A percentile compares a stretch with the other conserved stretches of the same genome.
Evolutionary conservation across 768 basidiomycete genomes (phyloP).

Genomic region (Amanita fuliginea): DNA sequence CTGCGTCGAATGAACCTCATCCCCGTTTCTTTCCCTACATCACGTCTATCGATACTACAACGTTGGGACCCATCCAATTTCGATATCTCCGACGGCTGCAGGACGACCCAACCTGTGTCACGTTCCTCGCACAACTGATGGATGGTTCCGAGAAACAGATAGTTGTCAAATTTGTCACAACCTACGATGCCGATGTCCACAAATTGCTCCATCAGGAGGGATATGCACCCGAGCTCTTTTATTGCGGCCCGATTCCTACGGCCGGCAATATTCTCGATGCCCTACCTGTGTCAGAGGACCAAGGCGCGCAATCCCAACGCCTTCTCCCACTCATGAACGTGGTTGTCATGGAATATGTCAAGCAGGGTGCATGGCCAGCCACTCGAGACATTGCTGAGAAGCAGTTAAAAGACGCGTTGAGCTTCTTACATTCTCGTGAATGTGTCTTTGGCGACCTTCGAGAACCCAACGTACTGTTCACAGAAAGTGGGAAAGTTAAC

Average conservation of each 20-base stretch:
- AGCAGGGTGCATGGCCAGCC: no score
- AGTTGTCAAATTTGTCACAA: slow-evolving; percentile 9
- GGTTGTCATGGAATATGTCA: no score
- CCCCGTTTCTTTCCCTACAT: slow-evolving; percentile 13
- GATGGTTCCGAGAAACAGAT: neutral
- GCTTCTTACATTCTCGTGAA: neutral
- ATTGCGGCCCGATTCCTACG: no score
- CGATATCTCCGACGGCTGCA: slow-evolving; percentile 9
- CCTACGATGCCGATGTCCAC: slow-evolving; percentile 6
- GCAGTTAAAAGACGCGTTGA: neutral
- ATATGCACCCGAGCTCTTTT: slow-evolving; percentile 3
- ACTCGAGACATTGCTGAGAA: neutral
- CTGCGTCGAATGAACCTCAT: slow-evolving; percentile 6
- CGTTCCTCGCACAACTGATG: slow-evolving; percentile 5
- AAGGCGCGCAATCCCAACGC: neutral
- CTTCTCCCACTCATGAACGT: no score
- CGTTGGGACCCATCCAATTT: slow-evolving; percentile 2
- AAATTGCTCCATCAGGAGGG: slow-evolving; percentile 4
- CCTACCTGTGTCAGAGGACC: neutral
- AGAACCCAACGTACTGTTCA: neutral
- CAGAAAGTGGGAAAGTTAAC: no score
- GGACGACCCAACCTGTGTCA: slow-evolving; percentile 8
- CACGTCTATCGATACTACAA: slow-evolving; percentile 4
- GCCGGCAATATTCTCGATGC: neutral
- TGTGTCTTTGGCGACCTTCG: neutral